Conservation (phyloP, 495 filamentous ascomycete genomes). For the Penicillium manginii region DNA sequence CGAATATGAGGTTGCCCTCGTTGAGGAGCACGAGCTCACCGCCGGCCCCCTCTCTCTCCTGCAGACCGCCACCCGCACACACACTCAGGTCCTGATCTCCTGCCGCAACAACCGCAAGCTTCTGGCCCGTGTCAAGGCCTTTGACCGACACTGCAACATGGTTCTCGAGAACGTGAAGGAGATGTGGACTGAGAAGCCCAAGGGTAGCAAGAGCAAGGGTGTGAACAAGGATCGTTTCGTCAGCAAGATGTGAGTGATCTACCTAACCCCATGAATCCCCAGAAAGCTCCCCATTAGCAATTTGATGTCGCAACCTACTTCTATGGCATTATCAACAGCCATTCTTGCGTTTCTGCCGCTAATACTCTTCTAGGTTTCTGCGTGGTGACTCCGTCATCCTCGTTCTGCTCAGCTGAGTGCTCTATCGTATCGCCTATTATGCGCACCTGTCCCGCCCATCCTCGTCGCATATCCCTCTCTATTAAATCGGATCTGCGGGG, state of each 20-base stretch:
- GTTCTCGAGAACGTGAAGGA: conserved; percentile 98
- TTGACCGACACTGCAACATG: conserved; percentile 97
- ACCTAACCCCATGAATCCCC: background rate
- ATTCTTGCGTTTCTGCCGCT: conserved; percentile 5
- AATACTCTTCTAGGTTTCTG: conserved; percentile 68
- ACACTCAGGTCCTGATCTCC: conserved; percentile 88
- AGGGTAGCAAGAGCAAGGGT: conserved; percentile 84
- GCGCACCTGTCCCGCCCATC: conserved; percentile 22
- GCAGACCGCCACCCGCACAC: conserved; percentile 84
- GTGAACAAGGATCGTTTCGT: conserved; percentile 99
- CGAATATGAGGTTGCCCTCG: conserved; percentile 85
- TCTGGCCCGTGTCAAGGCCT: conserved; percentile 79
- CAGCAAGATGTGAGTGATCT: conserved; percentile 68
- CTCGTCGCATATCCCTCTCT: conserved; percentile 17
- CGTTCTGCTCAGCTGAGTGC: conserved; percentile 77
- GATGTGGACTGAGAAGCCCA: conserved; percentile 98
- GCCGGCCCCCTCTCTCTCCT: conserved; percentile 88
- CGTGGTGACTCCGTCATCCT: conserved; percentile 93
- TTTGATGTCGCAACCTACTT: background rate
- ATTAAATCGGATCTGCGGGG: conserved; percentile 13
- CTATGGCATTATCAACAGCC: background rate
- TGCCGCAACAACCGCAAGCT: conserved; percentile 88
- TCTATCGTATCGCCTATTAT: conserved; percentile 9
- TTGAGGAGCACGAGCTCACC: conserved; percentile 90
- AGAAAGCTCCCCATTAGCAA: background rate